Evolutionary conservation across 148 eudicot species (phyloP).

Genomic region (Simmondsia chinensis): DNA sequence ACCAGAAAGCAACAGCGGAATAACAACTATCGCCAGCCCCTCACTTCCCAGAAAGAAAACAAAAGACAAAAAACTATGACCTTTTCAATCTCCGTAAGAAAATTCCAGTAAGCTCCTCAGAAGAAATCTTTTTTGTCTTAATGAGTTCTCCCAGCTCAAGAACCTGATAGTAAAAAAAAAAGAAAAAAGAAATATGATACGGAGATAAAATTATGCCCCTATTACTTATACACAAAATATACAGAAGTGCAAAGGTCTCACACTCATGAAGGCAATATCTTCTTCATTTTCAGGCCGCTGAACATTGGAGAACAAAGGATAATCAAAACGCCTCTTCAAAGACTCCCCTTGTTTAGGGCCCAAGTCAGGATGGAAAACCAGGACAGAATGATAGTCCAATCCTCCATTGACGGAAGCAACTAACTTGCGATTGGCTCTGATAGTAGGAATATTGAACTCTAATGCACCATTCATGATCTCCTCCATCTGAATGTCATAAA

Average conservation of each 20-base stretch:
- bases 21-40: background rate
- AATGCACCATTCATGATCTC: constrained; percentile 61
- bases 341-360: constrained; percentile 13
- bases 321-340: constrained; percentile 25
- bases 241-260: constrained; percentile 18
- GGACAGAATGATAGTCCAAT: constrained; percentile 49
- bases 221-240: background rate
- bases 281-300: constrained; percentile 55
- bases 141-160: constrained; percentile 85
- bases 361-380: constrained; percentile 64
- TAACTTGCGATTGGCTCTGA: constrained; percentile 41
- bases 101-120: constrained; percentile 67
- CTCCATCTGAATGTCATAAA: constrained; percentile 32
- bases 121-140: constrained; percentile 54
- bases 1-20: no score
- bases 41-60: background rate
- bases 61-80: constrained; percentile 4
- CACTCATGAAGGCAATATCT: constrained; percentile 86
- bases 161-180: constrained; percentile 33
- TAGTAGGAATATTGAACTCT: constrained; percentile 57
- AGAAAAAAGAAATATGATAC: background rate
- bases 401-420: constrained; percentile 78
- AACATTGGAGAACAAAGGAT: constrained; percentile 36
- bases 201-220: background rate
- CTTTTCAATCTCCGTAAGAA: constrained; percentile 76